Conservation (phyloP, 106 monocot species). For the Acorus calamus region DNA sequence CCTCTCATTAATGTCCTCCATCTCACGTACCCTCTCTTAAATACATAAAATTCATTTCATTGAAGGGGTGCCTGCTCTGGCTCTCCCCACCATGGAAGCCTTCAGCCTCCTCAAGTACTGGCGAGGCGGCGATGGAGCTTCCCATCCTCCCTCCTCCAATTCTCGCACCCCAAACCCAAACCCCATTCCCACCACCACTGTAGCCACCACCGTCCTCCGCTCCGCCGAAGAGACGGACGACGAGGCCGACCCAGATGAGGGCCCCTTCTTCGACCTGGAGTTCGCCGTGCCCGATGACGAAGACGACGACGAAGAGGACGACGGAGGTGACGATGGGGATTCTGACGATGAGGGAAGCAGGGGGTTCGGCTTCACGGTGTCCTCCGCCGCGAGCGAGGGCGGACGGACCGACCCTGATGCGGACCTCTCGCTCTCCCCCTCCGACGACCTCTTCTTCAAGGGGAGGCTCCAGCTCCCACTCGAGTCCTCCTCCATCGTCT, state of each 20-base stretch:
- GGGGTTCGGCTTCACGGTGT: constrained; percentile 17
- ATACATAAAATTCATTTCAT: not conserved
- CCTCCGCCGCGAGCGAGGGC: constrained; percentile 1
- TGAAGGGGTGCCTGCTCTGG: constrained; percentile 10
- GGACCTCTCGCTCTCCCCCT: constrained; percentile 12
- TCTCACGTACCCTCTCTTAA: not conserved
- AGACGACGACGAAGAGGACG: constrained; percentile 1
- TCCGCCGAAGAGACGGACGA: constrained; percentile 1
- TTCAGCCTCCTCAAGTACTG: constrained; percentile 67
- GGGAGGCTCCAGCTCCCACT: constrained; percentile 24
- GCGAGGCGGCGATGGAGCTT: constrained; percentile 20
- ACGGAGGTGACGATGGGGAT: not conserved
- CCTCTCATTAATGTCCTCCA: not conserved
- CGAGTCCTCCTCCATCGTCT: constrained; percentile 12
- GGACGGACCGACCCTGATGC: not conserved
- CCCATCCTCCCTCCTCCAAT: not conserved
- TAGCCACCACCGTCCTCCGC: constrained; percentile 7
- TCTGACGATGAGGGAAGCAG: constrained; percentile 6
- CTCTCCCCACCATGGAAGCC: constrained; percentile 57
- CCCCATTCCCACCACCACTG: constrained; percentile 9
- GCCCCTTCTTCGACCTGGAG: constrained; percentile 54
- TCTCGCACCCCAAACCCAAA: not conserved
- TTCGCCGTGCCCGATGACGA: constrained; percentile 17
- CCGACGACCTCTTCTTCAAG: constrained; percentile 31
- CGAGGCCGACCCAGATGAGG: constrained; percentile 35